Evolutionary conservation across 179 eudicot species (phyloP).

Genomic region (Pouteria campechiana): DNA sequence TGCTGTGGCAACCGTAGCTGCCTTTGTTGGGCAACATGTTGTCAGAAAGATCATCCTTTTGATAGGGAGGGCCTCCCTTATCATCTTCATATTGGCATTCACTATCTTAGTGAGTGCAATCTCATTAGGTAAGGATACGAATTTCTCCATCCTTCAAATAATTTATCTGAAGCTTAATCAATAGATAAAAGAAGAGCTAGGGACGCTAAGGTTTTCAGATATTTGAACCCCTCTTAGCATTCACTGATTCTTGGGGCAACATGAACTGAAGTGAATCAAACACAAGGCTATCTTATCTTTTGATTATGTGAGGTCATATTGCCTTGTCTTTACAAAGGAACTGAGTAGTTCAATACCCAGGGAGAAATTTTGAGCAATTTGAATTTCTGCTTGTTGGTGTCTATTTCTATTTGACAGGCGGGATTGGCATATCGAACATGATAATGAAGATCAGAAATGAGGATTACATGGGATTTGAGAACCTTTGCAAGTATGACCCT

Average conservation of each 20-base stretch:
- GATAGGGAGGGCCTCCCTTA: constrained; percentile 56
- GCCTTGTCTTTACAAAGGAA: neutral
- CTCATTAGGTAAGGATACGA: constrained; percentile 52
- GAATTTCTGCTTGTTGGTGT: no score
- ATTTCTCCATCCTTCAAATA: neutral
- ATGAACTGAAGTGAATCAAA: neutral
- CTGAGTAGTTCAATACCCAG: neutral
- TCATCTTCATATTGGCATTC: constrained; percentile 58
- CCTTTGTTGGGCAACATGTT: constrained; percentile 59
- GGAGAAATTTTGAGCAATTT: neutral
- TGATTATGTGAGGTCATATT: no score
- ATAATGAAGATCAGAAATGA: constrained; percentile 47
- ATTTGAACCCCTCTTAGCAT: neutral
- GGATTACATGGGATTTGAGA: constrained; percentile 85
- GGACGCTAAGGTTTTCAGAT: neutral
- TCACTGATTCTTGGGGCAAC: neutral
- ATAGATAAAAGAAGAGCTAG: no score
- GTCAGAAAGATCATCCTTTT: constrained; percentile 46
- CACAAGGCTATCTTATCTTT: neutral
- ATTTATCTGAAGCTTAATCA: neutral
- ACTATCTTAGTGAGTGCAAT: constrained; percentile 60
- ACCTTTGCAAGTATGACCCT: constrained; percentile 61
- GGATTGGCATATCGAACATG: constrained; percentile 78
- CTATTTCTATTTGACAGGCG: constrained; percentile 26
- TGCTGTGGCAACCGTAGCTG: constrained; percentile 53